A percentile compares a stretch with the other conserved stretches of the same genome.
phyloP scores from a whole-genome alignment of 2,329 filamentous ascomycete species.

The Trichoderma sp. region DNA sequence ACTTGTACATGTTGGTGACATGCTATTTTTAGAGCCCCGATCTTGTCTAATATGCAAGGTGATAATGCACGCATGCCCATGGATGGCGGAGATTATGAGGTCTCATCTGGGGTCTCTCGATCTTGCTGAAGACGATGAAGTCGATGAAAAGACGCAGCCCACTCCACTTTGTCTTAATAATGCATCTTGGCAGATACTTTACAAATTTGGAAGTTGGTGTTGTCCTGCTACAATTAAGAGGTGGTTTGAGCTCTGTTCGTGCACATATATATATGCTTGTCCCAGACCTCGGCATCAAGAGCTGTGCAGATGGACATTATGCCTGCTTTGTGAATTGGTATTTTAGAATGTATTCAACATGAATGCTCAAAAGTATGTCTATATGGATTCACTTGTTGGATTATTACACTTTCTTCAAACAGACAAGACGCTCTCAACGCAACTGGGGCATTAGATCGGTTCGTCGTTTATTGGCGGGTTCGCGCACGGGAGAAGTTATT shows the following conservation, averaged over 20 bases:
- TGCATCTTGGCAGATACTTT: neutral
- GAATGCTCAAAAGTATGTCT: neutral
- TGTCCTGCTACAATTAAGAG: neutral
- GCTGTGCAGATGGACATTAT: neutral
- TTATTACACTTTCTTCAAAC: neutral
- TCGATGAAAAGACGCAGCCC: neutral
- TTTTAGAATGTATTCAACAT: neutral
- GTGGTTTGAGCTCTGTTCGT: neutral
- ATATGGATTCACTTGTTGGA: neutral
- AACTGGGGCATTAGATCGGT: neutral
- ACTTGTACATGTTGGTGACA: neutral
- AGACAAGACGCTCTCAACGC: neutral
- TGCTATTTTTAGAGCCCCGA: constrained; percentile 8
- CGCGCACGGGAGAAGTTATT: no score
- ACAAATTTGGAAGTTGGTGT: neutral
- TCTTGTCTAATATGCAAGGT: neutral
- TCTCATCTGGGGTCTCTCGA: neutral
- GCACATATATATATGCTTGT: neutral
- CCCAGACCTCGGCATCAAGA: neutral
- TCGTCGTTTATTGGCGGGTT: neutral
- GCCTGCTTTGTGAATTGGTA: neutral
- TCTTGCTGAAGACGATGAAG: neutral
- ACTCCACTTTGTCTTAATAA: neutral
- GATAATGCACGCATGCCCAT: constrained; percentile 1
- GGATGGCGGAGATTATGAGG: neutral